These are phyloP conservation scores for Przewalskia tangutica DNA, from an alignment of 257 asterid genomes.

Conservation along the genomic window DNA sequence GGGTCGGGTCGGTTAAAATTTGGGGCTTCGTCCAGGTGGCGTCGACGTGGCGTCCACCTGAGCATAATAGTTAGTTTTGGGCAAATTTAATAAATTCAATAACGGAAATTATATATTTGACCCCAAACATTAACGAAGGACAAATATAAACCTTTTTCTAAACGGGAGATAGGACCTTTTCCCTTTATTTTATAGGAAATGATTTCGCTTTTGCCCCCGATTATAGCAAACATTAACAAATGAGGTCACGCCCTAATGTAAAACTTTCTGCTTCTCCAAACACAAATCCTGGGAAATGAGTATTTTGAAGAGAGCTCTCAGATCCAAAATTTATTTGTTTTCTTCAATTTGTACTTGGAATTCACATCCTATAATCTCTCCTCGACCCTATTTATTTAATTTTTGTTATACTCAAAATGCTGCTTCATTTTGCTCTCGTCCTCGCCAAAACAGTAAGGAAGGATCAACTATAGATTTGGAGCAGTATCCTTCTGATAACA, in stretches of 20 bases:
- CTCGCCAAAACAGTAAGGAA: slow-evolving; percentile 42
- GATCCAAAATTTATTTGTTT: slow-evolving; percentile 11
- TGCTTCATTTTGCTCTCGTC: slow-evolving; percentile 60
- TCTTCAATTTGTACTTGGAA: slow-evolving; percentile 9
- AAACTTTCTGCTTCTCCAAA: not conserved
- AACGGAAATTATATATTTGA: too few species aligned
- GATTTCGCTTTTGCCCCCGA: too few species aligned
- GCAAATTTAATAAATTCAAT: too few species aligned
- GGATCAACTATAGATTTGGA: slow-evolving; percentile 53
- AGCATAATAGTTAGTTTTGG: too few species aligned
- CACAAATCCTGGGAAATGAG: slow-evolving; percentile 25
- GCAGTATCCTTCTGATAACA: slow-evolving; percentile 57
- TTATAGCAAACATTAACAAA: too few species aligned
- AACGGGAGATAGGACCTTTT: too few species aligned
- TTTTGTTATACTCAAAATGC: slow-evolving; percentile 45
- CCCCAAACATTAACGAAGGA: too few species aligned
- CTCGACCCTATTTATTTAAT: not conserved
- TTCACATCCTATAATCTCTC: not conserved
- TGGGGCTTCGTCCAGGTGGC: too few species aligned
- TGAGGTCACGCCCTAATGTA: not conserved
- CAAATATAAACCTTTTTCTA: too few species aligned
- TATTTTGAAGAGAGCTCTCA: slow-evolving; percentile 28
- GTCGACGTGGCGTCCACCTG: too few species aligned
- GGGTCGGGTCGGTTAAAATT: too few species aligned
- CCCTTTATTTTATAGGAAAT: too few species aligned